Conservation (phyloP, 306 rosid genomes). For the Vigna unguiculata region DNA sequence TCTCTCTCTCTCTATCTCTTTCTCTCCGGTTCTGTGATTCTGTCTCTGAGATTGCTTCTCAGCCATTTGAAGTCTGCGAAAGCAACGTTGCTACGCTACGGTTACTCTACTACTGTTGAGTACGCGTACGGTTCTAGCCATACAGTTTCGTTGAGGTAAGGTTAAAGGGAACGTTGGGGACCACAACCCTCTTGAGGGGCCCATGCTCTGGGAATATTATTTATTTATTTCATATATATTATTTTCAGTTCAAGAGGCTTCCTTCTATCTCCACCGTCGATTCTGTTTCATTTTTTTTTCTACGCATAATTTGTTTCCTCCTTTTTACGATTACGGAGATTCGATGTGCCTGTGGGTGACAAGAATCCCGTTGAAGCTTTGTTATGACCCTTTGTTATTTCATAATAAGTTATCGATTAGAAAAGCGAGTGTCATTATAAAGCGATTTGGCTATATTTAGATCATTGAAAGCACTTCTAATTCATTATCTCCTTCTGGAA, state of each 20-base stretch:
- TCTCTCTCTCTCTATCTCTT: slow-evolving; percentile 33
- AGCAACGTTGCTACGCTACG: slow-evolving; percentile 65
- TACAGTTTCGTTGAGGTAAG: slow-evolving; percentile 51
- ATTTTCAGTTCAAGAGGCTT: neutral
- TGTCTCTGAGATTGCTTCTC: slow-evolving; percentile 53
- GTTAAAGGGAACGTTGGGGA: slow-evolving; percentile 38
- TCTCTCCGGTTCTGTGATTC: slow-evolving; percentile 46
- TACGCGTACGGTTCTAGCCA: slow-evolving; percentile 50
- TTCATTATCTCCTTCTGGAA: slow-evolving; percentile 23
- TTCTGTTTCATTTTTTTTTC: neutral
- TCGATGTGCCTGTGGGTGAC: neutral
- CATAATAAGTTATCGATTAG: neutral
- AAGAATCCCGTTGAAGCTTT: slow-evolving; percentile 38
- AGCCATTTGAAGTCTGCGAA: slow-evolving; percentile 71
- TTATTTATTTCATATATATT: neutral
- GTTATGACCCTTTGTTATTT: neutral
- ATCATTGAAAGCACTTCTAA: neutral
- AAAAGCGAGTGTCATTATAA: slow-evolving; percentile 29
- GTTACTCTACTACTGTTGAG: slow-evolving; percentile 42
- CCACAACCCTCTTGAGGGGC: slow-evolving; percentile 44
- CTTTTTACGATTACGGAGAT: slow-evolving; percentile 33
- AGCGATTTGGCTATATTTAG: slow-evolving; percentile 22
- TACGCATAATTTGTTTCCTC: neutral
- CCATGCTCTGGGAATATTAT: slow-evolving; percentile 17
- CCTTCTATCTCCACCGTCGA: slow-evolving; percentile 20